phyloP scores from a whole-genome alignment of 2,329 filamentous ascomycete species.

The Aspergillus sp. region DNA sequence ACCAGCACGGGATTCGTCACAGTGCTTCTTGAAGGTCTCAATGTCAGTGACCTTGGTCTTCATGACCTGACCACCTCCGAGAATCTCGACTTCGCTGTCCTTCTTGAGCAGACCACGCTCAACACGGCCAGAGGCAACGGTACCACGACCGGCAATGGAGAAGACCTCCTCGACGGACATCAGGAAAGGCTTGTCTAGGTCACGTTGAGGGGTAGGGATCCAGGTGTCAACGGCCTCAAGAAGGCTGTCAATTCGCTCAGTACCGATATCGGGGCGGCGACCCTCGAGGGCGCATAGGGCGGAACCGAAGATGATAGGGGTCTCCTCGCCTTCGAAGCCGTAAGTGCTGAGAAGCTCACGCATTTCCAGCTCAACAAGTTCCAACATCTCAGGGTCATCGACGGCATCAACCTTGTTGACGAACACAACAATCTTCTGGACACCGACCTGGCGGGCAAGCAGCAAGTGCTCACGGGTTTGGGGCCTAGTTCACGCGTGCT shows the following conservation, averaged over 20 bases:
- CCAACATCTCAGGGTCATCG: conserved; percentile 98
- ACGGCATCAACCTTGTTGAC: conserved; percentile 99
- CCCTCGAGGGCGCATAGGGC: conserved; percentile 90
- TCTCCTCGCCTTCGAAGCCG: conserved; percentile 97
- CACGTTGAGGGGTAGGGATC: conserved; percentile 94
- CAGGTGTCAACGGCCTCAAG: conserved; percentile 86
- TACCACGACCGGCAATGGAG: conserved; percentile 90
- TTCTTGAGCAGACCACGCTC: conserved; percentile 93
- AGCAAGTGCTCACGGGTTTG: conserved; percentile 98
- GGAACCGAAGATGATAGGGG: conserved; percentile 94
- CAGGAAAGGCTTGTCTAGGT: conserved; percentile 97
- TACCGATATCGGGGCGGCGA: conserved; percentile 83
- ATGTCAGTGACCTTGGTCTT: conserved; percentile 99
- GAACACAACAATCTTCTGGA: conserved; percentile 97
- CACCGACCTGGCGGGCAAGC: conserved; percentile 95
- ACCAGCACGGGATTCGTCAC: conserved; percentile 91
- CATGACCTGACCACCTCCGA: conserved; percentile 81
- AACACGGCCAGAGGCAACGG: conserved; percentile 93
- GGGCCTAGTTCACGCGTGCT: conserved; percentile 54
- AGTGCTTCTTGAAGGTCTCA: conserved; percentile 99
- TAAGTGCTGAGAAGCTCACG: conserved; percentile 90
- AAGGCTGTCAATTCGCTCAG: conserved; percentile 85
- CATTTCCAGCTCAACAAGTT: conserved; percentile 99
- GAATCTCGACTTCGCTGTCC: conserved; percentile 90
- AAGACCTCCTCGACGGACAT: conserved; percentile 97